Evolutionary conservation across 1,139 yeast genomes (phyloP).

Genomic region (Saccharomyces uvarum): DNA sequence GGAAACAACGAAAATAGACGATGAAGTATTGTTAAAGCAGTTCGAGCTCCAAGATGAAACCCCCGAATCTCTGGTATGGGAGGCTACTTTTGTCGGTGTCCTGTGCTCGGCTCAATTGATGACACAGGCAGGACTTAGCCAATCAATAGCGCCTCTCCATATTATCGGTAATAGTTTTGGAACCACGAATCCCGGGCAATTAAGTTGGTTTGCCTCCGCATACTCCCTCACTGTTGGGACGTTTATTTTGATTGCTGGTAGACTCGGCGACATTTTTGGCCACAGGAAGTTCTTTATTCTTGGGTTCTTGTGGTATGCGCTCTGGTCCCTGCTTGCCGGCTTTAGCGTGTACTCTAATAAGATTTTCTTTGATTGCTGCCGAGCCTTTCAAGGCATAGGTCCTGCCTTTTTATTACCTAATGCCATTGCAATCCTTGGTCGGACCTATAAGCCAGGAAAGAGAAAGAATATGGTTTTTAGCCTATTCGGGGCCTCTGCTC

Average conservation of each 20-base stretch:
- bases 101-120: slow-evolving; percentile 11
- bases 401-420: slow-evolving; percentile 53
- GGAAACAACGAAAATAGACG: neutral
- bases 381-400: slow-evolving; percentile 57
- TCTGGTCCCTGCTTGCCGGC: slow-evolving; percentile 49
- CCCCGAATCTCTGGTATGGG: slow-evolving; percentile 1
- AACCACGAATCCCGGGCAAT: slow-evolving; percentile 7
- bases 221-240: neutral
- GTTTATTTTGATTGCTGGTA: slow-evolving; percentile 52
- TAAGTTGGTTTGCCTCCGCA: slow-evolving; percentile 10
- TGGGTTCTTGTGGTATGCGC: slow-evolving; percentile 43
- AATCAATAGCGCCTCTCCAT: slow-evolving; percentile 13
- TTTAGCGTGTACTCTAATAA: slow-evolving; percentile 38
- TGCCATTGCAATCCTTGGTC: slow-evolving; percentile 46
- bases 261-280: slow-evolving; percentile 59
- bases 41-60: neutral
- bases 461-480: slow-evolving; percentile 45
- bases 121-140: slow-evolving; percentile 16
- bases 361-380: slow-evolving; percentile 43
- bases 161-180: slow-evolving; percentile 14
- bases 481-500: slow-evolving; percentile 43
- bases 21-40: neutral
- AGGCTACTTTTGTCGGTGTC: slow-evolving; percentile 7
- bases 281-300: slow-evolving; percentile 42
- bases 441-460: slow-evolving; percentile 35